Percentiles rank a stretch among this genome's conserved stretches.
phyloP scores from a whole-genome alignment of 257 asterid species.

The Solanum etuberosum region DNA sequence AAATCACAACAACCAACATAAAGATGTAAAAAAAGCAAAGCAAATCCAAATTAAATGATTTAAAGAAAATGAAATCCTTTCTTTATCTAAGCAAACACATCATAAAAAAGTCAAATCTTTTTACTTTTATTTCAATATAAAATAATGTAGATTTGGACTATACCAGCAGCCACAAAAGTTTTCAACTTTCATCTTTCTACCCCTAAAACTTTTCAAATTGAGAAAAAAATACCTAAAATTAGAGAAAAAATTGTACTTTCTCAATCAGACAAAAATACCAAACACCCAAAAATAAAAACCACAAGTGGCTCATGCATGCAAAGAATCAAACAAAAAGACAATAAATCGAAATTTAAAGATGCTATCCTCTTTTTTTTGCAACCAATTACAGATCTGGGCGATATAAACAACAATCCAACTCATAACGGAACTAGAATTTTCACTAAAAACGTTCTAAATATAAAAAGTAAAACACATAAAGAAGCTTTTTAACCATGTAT shows the following conservation, averaged over 20 bases:
- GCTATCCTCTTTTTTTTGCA: not conserved
- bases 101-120: not conserved
- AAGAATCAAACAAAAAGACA: not conserved
- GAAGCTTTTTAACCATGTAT: not conserved
- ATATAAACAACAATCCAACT: not conserved
- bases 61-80: not conserved
- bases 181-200: not conserved
- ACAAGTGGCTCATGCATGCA: not conserved
- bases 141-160: not conserved
- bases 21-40: not conserved
- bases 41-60: not conserved
- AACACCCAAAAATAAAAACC: not conserved
- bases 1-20: not conserved
- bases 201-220: not conserved
- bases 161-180: not conserved
- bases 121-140: not conserved
- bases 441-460: not conserved
- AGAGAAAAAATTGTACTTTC: not conserved
- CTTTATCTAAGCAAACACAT: not conserved
- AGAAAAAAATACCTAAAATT: not conserved
- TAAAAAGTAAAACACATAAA: not conserved
- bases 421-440: not conserved
- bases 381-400: not conserved
- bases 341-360: not conserved
- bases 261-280: not conserved